Conservation (phyloP, 2,329 filamentous ascomycete species). For the Paecilomyces sp. region DNA sequence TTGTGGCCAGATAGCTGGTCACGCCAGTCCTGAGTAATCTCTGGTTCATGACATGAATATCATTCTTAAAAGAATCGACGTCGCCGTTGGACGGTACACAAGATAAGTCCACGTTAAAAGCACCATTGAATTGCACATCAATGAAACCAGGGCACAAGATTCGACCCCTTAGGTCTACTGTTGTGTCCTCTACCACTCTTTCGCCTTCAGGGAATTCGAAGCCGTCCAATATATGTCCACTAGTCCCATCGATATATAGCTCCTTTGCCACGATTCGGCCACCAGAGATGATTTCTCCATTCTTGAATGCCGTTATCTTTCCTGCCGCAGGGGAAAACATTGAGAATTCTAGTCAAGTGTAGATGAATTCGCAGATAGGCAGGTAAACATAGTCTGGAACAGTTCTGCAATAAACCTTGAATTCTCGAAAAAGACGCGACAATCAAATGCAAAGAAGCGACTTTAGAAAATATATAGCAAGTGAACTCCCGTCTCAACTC, state of each 20-base stretch:
- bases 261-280: background rate
- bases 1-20: constrained; percentile 11
- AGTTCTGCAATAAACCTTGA: background rate
- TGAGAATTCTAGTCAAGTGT: background rate
- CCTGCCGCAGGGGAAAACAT: background rate
- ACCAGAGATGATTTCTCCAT: background rate
- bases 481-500: background rate
- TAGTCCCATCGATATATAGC: background rate
- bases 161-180: constrained; percentile 5
- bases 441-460: background rate
- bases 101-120: constrained; percentile 11
- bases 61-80: constrained; percentile 3
- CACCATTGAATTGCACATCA: constrained; percentile 10
- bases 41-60: constrained; percentile 5
- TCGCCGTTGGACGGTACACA: constrained; percentile 25
- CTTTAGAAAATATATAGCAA: background rate
- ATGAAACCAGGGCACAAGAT: constrained; percentile 10
- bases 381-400: background rate
- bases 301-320: background rate
- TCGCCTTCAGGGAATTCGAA: background rate
- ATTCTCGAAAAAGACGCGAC: background rate
- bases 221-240: background rate
- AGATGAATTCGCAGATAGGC: background rate
- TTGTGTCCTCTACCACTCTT: background rate
- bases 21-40: constrained; percentile 8